Evolutionary conservation across 805 yeast genomes (phyloP).

Genomic region (Zygoascus biomembranicola): DNA sequence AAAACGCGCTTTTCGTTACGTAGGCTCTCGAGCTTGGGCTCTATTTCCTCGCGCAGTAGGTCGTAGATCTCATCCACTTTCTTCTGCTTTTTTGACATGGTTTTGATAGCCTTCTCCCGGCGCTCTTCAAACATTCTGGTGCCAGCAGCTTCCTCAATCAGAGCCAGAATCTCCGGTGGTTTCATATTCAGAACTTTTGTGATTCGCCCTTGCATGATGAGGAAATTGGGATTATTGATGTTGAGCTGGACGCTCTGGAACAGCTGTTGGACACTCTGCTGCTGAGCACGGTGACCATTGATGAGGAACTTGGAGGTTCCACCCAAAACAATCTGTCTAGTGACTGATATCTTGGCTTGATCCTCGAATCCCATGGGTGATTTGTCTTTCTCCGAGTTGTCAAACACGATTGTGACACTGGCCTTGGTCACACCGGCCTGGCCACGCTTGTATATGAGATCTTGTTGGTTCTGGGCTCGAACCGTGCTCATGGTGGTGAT

Average conservation of each 20-base stretch:
- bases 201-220: slow-evolving; percentile 98
- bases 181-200: slow-evolving; percentile 96
- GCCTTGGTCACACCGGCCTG: slow-evolving; percentile 98
- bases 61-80: slow-evolving; percentile 71
- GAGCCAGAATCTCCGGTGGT: slow-evolving; percentile 77
- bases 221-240: slow-evolving; percentile 92
- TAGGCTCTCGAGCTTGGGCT: slow-evolving; percentile 78
- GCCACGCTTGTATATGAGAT: slow-evolving; percentile 91
- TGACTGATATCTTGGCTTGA: slow-evolving; percentile 71
- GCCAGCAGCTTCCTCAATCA: slow-evolving; percentile 98
- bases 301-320: slow-evolving; percentile 88
- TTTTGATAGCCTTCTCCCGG: slow-evolving; percentile 81
- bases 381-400: slow-evolving; percentile 64
- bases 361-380: slow-evolving; percentile 86
- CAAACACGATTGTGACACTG: slow-evolving; percentile 91
- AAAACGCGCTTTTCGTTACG: slow-evolving; percentile 75
- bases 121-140: slow-evolving; percentile 93
- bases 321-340: slow-evolving; percentile 84
- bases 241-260: slow-evolving; percentile 94
- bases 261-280: slow-evolving; percentile 78
- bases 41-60: slow-evolving; percentile 76
- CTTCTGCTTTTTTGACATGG: slow-evolving; percentile 84
- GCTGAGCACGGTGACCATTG: slow-evolving; percentile 95
- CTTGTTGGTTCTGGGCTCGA: slow-evolving; percentile 87
- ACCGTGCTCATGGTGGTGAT: slow-evolving; percentile 92